Evolutionary conservation across 352 stramenopile species (phyloP).

Genomic region (Phytophthora sp.): DNA sequence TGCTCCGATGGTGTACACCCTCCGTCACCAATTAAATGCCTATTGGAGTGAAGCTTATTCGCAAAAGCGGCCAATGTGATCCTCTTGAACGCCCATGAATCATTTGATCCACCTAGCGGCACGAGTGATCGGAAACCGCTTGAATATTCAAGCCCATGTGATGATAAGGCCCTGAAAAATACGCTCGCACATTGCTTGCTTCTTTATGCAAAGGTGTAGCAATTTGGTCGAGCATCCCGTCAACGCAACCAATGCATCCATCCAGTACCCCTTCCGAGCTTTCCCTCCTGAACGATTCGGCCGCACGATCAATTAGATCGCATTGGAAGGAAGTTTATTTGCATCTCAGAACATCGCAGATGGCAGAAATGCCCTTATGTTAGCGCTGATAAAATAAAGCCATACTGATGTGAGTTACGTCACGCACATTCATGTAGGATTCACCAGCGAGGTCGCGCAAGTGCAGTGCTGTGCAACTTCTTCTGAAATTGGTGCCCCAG

Average conservation of each 20-base stretch:
- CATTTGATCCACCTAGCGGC: not conserved
- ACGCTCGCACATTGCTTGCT: not conserved
- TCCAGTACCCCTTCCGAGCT: not conserved
- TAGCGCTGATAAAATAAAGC: no score
- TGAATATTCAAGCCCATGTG: slow-evolving; percentile 1
- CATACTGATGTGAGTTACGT: no score
- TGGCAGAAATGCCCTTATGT: no score
- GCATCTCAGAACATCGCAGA: no score
- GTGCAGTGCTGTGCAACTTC: no score
- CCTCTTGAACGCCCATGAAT: not conserved
- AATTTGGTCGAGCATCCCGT: not conserved
- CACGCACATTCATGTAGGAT: no score
- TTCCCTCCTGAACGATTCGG: not conserved
- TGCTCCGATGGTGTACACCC: not conserved
- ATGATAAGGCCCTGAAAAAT: not conserved
- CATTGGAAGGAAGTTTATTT: no score
- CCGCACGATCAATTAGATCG: no score
- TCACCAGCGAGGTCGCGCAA: no score
- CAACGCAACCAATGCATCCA: not conserved
- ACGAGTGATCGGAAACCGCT: not conserved
- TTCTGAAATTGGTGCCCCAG: not conserved
- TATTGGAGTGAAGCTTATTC: not conserved
- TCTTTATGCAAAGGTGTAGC: not conserved
- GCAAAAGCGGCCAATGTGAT: not conserved
- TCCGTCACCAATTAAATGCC: not conserved